phyloP scores from a whole-genome alignment of 1,139 yeast genomes.

The Magnusiomyces ingens region DNA sequence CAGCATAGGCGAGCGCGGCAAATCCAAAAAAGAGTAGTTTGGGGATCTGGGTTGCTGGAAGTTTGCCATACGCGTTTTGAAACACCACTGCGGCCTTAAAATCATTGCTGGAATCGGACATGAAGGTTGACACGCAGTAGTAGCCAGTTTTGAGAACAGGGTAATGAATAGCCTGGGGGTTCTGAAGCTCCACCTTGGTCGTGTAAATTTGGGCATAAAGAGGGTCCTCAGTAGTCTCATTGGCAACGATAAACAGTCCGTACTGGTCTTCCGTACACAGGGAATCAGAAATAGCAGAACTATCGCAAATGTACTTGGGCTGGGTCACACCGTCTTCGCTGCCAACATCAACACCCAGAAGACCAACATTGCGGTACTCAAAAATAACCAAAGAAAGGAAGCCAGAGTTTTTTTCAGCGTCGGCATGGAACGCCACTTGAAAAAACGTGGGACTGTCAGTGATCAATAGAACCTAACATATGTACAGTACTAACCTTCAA shows the following conservation, averaged over 20 bases:
- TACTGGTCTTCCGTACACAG: slow-evolving; percentile 50
- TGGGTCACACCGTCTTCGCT: slow-evolving; percentile 19
- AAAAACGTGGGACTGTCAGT: not conserved
- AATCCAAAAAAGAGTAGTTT: slow-evolving; percentile 85
- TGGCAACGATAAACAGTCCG: slow-evolving; percentile 56
- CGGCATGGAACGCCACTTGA: slow-evolving; percentile 23
- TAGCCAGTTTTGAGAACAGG: slow-evolving; percentile 72
- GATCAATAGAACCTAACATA: not conserved
- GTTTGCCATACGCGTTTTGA: slow-evolving; percentile 85
- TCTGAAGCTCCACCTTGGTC: slow-evolving; percentile 47
- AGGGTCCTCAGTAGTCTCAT: slow-evolving; percentile 19
- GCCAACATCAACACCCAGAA: slow-evolving; percentile 50
- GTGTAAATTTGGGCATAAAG: slow-evolving; percentile 54
- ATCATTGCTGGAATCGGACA: slow-evolving; percentile 35
- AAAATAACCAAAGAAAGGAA: slow-evolving; percentile 59
- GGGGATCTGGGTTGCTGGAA: slow-evolving; percentile 87
- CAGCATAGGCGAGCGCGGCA: slow-evolving; percentile 74
- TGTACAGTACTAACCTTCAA: slow-evolving; percentile 21
- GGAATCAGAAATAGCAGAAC: slow-evolving; percentile 50
- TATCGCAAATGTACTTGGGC: slow-evolving; percentile 67
- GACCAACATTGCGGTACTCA: slow-evolving; percentile 71
- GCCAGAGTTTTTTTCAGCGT: slow-evolving; percentile 24
- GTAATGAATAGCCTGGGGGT: slow-evolving; percentile 57
- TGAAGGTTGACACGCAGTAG: slow-evolving; percentile 77
- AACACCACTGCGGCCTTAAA: slow-evolving; percentile 66